These are phyloP conservation scores for Leccinellum albellum DNA, from an alignment of 768 basidiomycete genomes.

Conservation along the genomic window DNA sequence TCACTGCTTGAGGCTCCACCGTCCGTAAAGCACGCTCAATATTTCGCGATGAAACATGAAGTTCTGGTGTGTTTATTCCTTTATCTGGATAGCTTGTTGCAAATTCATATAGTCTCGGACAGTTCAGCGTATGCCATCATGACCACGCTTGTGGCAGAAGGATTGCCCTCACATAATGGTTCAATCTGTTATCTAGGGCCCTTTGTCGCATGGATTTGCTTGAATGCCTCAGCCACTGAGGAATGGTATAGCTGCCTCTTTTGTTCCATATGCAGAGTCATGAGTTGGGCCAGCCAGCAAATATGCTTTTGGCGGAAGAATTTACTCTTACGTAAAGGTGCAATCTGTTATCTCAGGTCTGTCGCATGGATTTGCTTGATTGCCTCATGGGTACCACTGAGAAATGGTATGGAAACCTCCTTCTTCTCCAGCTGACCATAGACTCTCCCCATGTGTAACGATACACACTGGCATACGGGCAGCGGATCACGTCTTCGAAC, in stretches of 20 bases:
- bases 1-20: too few species aligned
- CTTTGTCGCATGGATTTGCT: too few species aligned
- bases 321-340: neutral
- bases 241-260: too few species aligned
- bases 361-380: neutral
- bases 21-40: neutral
- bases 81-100: neutral
- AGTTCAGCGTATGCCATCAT: too few species aligned
- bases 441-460: neutral
- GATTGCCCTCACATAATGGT: too few species aligned
- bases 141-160: too few species aligned
- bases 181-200: too few species aligned
- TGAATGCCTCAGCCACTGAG: too few species aligned
- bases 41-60: neutral
- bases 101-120: neutral
- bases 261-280: too few species aligned
- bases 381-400: neutral
- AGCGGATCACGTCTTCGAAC: neutral
- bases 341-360: neutral
- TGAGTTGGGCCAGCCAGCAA: too few species aligned
- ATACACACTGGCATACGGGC: too few species aligned
- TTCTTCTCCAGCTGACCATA: neutral
- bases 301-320: neutral
- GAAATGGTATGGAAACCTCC: slow-evolving; percentile 1
- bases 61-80: neutral